phyloP scores from a whole-genome alignment of 371 early-diverging fungal species.

The Apophysomyces trapeziformis region DNA sequence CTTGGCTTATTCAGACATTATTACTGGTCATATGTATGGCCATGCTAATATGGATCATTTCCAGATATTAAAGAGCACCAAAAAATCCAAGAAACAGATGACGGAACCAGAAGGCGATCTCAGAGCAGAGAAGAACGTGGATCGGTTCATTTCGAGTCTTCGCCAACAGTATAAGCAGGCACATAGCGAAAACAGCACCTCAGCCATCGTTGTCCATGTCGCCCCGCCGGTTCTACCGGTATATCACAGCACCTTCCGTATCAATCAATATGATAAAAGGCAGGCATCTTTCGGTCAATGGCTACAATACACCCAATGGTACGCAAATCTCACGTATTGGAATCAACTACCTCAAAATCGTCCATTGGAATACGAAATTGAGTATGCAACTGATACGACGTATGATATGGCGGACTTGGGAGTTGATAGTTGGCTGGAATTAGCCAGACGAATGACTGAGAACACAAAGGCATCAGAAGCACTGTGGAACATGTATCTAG shows the following conservation, averaged over 20 bases:
- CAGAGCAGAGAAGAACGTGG: slow-evolving; percentile 13
- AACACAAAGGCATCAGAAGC: slow-evolving; percentile 7
- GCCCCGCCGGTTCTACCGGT: slow-evolving; percentile 73
- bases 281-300: slow-evolving; percentile 24
- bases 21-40: slow-evolving; percentile 74
- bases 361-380: slow-evolving; percentile 31
- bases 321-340: slow-evolving; percentile 30
- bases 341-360: slow-evolving; percentile 18
- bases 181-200: slow-evolving; percentile 2
- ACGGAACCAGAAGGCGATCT: background rate
- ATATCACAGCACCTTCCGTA: slow-evolving; percentile 70
- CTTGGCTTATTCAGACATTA: slow-evolving; percentile 57
- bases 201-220: slow-evolving; percentile 53
- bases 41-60: slow-evolving; percentile 81
- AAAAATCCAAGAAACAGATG: background rate
- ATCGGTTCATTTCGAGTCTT: slow-evolving; percentile 18
- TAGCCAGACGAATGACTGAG: slow-evolving; percentile 43
- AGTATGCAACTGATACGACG: slow-evolving; percentile 61
- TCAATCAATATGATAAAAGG: slow-evolving; percentile 53
- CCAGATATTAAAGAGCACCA: slow-evolving; percentile 12
- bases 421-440: slow-evolving; percentile 40
- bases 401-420: slow-evolving; percentile 59
- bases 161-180: slow-evolving; percentile 22
- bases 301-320: slow-evolving; percentile 37
- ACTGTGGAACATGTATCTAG: slow-evolving; percentile 32